Evolutionary conservation across 2,329 filamentous ascomycete species (phyloP), one percentile per base, ranked within the genome.

Genomic region (Cryphonectria radicalis): DNA sequence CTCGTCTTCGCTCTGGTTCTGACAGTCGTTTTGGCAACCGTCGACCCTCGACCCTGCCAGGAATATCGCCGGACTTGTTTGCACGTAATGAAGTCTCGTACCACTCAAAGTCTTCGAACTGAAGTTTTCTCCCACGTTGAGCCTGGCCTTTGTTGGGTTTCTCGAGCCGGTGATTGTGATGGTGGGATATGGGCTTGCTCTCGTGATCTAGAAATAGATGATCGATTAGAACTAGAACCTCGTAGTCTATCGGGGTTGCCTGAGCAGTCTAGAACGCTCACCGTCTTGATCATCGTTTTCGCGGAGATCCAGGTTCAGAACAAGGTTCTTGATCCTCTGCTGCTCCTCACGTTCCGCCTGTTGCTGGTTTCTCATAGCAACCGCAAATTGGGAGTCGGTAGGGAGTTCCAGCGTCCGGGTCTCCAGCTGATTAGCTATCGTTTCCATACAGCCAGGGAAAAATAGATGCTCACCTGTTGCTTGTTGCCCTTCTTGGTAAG

Each of bases 81-180:
- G n/a, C 28, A 35, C 46, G 25, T 40, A 35, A 19, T 17, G 43
- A 60, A 46, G 67, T 74, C 63, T 67, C 79, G 76, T 95, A 98
- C 96, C 96, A 99, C 82, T 99, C 95, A 81, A 99, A 93, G 82
- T 99, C 96, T 82, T 94, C 97, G 72, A 98, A 88, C 80, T 98
- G 95, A 73, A 99, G 86, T 82, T 97, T 97, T 77, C 96, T 90
- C 71, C 93, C 91, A 74, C 95, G 92, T 80, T 97, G 94, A 78
- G 88, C 89, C 69, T 92, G 91, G 75, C 91, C 92, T 75, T 87
- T 87, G 77, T 82, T 83, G 66, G 83, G 79, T 76, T 84, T 87
- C 64, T 91, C 89, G 70, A 86, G 75, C 71, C 88, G 87, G 40
- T 73, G 72, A 79, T 88, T 87, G 77, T 87, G 83, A 74, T 86